Evolutionary conservation across 805 yeast genomes (phyloP).

Genomic region (Debaryomyces tyrocola): DNA sequence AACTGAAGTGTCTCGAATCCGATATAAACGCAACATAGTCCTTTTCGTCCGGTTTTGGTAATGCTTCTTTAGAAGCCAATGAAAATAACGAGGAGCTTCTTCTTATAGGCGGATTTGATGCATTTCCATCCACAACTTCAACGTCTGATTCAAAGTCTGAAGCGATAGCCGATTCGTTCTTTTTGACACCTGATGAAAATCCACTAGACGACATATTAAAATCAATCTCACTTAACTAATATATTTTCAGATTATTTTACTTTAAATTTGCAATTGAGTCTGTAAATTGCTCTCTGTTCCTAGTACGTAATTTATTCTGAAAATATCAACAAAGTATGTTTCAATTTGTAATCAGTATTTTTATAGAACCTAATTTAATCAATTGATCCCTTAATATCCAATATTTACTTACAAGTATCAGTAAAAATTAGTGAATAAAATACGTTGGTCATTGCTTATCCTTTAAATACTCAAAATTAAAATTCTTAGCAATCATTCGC

Average conservation of each 20-base stretch:
- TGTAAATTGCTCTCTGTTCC: not conserved
- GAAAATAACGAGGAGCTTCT: slow-evolving; percentile 55
- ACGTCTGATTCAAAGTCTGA: slow-evolving; percentile 38
- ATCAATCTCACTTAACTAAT: not conserved
- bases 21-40: slow-evolving; percentile 79
- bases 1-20: slow-evolving; percentile 82
- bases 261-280: not conserved
- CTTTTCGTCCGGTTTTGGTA: slow-evolving; percentile 74
- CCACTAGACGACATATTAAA: slow-evolving; percentile 5
- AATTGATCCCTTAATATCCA: too few relatives aligned
- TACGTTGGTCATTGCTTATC: not conserved
- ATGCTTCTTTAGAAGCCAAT: slow-evolving; percentile 51
- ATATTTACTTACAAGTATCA: not conserved
- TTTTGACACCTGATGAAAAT: slow-evolving; percentile 19
- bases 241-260: not conserved
- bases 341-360: too few relatives aligned
- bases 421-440: too few relatives aligned
- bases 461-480: not conserved
- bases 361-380: too few relatives aligned
- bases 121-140: slow-evolving; percentile 16
- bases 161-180: slow-evolving; percentile 34
- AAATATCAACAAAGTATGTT: too few relatives aligned
- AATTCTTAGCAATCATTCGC: not conserved
- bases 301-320: not conserved
- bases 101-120: slow-evolving; percentile 33